phyloP scores from a whole-genome alignment of 208 protist genomes.

The Trypanosomatidae sp. region DNA sequence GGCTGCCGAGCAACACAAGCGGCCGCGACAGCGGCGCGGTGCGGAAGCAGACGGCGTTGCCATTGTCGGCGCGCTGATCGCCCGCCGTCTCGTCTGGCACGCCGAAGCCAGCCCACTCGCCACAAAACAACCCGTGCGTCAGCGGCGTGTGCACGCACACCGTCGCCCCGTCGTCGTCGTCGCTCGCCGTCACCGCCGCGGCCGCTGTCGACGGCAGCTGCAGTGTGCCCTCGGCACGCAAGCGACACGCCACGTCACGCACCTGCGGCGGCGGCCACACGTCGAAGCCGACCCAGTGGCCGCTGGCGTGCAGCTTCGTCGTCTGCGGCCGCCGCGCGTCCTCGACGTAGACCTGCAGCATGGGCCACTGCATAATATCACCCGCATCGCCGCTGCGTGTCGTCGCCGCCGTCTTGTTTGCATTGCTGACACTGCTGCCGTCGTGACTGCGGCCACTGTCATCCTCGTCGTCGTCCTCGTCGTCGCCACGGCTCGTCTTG shows the following conservation, averaged over 20 bases:
- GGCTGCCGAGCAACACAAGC: constrained; percentile 25
- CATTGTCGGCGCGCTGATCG: constrained; percentile 56
- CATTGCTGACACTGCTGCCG: too few relatives aligned
- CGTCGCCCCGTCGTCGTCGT: constrained; percentile 2
- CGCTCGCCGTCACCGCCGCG: constrained; percentile 1
- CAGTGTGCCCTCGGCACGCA: constrained; percentile 5
- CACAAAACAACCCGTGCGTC: constrained; percentile 34
- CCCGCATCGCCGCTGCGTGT: too few relatives aligned
- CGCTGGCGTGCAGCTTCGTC: constrained; percentile 19
- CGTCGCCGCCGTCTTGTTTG: too few relatives aligned
- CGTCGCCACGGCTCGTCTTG: too few relatives aligned
- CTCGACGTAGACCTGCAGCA: constrained; percentile 42
- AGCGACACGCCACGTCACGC: constrained; percentile 6
- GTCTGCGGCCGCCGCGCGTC: constrained; percentile 21
- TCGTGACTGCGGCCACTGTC: too few relatives aligned
- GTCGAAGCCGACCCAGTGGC: constrained; percentile 24
- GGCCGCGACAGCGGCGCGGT: constrained; percentile 13
- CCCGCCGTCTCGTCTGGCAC: constrained; percentile 33
- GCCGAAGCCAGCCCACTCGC: constrained; percentile 52
- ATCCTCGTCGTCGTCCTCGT: too few relatives aligned
- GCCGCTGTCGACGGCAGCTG: too few relatives aligned
- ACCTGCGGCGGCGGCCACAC: constrained; percentile 19
- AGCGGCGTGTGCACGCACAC: constrained; percentile 44
- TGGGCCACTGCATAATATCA: constrained; percentile 19
- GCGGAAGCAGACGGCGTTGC: constrained; percentile 32